Percentiles rank a stretch among this genome's conserved stretches.
phyloP scores from a whole-genome alignment of 371 early-diverging fungal species.

The Lichtheimia ornata region DNA sequence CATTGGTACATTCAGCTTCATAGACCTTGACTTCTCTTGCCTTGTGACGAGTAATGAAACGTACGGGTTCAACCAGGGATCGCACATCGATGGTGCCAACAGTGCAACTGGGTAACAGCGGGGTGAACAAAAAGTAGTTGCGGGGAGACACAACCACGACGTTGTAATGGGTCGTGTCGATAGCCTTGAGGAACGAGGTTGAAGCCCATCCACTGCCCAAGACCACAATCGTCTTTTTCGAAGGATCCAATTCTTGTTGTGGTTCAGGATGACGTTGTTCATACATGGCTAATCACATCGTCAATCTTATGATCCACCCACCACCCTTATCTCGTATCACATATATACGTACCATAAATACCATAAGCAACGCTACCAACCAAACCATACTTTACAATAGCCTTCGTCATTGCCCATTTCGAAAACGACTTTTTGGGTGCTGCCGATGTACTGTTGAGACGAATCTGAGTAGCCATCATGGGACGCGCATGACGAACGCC shows the following conservation, averaged over 20 bases:
- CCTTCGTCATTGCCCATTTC: conserved; percentile 35
- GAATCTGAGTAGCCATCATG: conserved; percentile 4
- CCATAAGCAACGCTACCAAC: conserved; percentile 36
- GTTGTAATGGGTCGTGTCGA: conserved; percentile 79
- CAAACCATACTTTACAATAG: conserved; percentile 38
- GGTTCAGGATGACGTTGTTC: conserved; percentile 63
- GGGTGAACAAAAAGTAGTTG: conserved; percentile 95
- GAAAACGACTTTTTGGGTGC: conserved; percentile 17
- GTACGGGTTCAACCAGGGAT: conserved; percentile 83
- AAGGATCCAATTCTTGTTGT: conserved; percentile 73
- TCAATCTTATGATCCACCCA: background rate
- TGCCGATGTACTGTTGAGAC: conserved; percentile 13
- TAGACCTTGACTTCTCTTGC: conserved; percentile 78
- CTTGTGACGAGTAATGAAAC: conserved; percentile 87
- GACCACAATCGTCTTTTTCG: conserved; percentile 79
- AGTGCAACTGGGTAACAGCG: conserved; percentile 83
- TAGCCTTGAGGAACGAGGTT: conserved; percentile 74
- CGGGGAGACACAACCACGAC: conserved; percentile 85
- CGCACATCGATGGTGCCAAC: conserved; percentile 87
- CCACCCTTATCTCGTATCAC: background rate
- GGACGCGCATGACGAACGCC: conserved; percentile 9
- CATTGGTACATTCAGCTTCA: conserved; percentile 85
- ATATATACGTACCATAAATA: conserved; percentile 38
- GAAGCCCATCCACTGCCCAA: conserved; percentile 90
- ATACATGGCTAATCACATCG: conserved; percentile 43